Percentiles rank a stretch among this genome's conserved stretches.
Conservation (phyloP, 768 basidiomycete species). For the Hirschioporus abietinus region DNA sequence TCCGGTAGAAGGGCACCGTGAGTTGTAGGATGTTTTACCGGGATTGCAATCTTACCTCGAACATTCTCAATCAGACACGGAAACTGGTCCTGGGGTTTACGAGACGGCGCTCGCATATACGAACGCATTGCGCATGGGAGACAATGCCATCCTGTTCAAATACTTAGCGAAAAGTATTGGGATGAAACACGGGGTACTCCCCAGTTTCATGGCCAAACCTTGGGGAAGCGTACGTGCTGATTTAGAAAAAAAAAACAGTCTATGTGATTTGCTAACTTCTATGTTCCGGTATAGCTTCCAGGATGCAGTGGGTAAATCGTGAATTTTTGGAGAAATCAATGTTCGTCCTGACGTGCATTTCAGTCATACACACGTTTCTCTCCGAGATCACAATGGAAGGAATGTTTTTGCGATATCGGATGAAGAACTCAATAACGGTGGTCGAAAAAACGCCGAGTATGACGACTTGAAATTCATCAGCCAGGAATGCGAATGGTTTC, state of each 20-base stretch:
- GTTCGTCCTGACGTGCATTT: background rate
- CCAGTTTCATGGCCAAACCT: conserved; percentile 98
- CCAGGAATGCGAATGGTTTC: conserved; percentile 81
- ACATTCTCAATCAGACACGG: conserved; percentile 55
- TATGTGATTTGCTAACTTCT: conserved; percentile 4
- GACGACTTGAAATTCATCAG: conserved; percentile 84
- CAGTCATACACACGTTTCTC: conserved; percentile 89
- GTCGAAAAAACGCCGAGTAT: conserved; percentile 59
- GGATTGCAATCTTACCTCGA: background rate
- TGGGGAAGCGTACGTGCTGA: conserved; percentile 72
- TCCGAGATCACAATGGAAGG: conserved; percentile 59
- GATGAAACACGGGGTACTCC: conserved; percentile 81
- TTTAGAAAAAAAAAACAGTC: background rate
- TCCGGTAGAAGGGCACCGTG: conserved; percentile 83
- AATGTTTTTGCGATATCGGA: conserved; percentile 79
- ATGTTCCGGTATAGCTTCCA: conserved; percentile 54
- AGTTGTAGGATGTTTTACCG: conserved; percentile 22
- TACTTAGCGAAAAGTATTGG: conserved; percentile 88
- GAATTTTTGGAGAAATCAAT: background rate
- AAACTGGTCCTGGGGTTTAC: conserved; percentile 85
- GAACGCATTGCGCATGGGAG: conserved; percentile 73
- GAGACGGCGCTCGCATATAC: conserved; percentile 89
- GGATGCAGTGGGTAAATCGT: conserved; percentile 81
- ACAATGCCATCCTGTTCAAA: conserved; percentile 92
- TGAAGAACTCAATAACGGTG: conserved; percentile 51